These are phyloP conservation scores for Tetrahymena malaccensis DNA, from an alignment of 73 alveolate species.

Conservation along the genomic window DNA sequence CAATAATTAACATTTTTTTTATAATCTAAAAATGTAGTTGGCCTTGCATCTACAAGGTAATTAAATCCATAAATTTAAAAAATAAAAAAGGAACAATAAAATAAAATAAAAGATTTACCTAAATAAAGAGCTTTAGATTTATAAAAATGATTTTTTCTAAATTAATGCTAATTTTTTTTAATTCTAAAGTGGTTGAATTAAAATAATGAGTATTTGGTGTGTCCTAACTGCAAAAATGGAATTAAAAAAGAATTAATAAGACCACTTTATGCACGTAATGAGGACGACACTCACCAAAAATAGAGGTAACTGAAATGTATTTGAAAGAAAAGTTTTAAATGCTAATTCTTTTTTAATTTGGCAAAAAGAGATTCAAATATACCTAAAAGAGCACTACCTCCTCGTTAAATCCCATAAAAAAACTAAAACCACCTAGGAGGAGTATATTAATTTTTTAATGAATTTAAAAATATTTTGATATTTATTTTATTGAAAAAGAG, in stretches of 20 bases:
- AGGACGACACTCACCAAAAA: slow-evolving; percentile 8
- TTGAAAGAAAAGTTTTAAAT: not conserved
- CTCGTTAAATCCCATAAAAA: not conserved
- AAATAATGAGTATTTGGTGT: slow-evolving; percentile 55
- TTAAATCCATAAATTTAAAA: no score
- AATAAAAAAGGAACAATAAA: no score
- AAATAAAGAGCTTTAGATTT: no score
- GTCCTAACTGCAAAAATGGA: slow-evolving; percentile 93
- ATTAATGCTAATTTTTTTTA: no score
- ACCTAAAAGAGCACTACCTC: not conserved
- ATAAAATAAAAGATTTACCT: no score
- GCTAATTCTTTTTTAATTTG: not conserved
- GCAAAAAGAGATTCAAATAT: not conserved
- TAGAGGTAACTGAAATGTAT: not conserved
- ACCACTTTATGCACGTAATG: slow-evolving; percentile 75
- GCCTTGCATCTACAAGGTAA: slow-evolving; percentile 72
- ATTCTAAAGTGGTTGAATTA: slow-evolving; percentile 57
- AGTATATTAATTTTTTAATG: not conserved
- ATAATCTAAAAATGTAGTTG: slow-evolving; percentile 44
- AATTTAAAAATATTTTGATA: no score
- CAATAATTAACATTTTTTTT: not conserved
- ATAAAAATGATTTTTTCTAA: no score
- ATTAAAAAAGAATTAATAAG: slow-evolving; percentile 68
- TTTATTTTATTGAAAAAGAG: not conserved
- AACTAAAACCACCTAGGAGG: not conserved